Percentiles rank a stretch among this genome's conserved stretches.
Evolutionary conservation across 1,284 basidiomycete genomes (phyloP).

Genomic region (Irpex sp.): DNA sequence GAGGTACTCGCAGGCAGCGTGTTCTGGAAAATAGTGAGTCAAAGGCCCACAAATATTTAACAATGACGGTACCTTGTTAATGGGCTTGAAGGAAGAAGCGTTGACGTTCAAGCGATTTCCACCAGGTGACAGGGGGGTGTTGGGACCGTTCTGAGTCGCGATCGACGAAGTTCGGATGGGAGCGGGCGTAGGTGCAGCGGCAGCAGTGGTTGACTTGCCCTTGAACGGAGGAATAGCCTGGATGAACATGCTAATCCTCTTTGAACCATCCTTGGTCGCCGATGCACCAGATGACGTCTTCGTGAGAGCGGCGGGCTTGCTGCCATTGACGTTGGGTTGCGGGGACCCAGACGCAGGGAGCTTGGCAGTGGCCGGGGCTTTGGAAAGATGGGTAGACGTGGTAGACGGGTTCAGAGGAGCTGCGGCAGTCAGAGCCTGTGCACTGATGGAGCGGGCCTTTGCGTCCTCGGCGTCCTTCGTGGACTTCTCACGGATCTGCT

Average conservation of each 20-base stretch:
- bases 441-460: conserved; percentile 65
- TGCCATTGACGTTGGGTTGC: conserved; percentile 13
- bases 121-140: conserved; percentile 41
- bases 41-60: background rate
- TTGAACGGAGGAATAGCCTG: conserved; percentile 92
- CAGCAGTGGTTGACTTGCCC: conserved; percentile 42
- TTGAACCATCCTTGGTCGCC: conserved; percentile 24
- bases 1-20: conserved; percentile 13
- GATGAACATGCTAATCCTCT: conserved; percentile 65
- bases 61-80: conserved; percentile 45
- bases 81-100: conserved; percentile 79
- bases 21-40: background rate
- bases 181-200: conserved; percentile 26
- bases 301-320: conserved; percentile 3
- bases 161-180: conserved; percentile 16
- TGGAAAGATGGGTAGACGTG: conserved; percentile 10
- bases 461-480: conserved; percentile 61
- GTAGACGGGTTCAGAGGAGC: conserved; percentile 28
- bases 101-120: conserved; percentile 62
- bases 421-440: conserved; percentile 31
- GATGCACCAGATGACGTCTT: conserved; percentile 10
- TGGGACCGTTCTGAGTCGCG: conserved; percentile 22
- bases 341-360: conserved; percentile 7
- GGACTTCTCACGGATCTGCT: conserved; percentile 76
- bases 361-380: conserved; percentile 19